Conservation (phyloP, 164 flowering plant species). For the Annona cherimola region DNA sequence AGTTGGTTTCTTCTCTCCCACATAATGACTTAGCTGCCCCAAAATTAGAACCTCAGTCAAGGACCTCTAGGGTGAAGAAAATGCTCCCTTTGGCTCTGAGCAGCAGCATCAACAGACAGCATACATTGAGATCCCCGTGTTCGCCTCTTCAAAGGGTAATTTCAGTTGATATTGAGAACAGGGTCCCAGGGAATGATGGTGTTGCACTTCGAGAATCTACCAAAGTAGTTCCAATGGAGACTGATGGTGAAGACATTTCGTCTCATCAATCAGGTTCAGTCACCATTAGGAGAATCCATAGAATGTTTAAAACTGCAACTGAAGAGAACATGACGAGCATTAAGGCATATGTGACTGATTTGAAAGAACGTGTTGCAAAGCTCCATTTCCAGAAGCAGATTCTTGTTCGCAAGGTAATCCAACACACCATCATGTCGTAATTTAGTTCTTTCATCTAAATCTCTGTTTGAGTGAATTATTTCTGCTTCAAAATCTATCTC, state of each 20-base stretch:
- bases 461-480: no score
- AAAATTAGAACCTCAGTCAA: conserved; percentile 42
- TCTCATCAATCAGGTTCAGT: conserved; percentile 93
- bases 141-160: conserved; percentile 62
- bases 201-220: conserved; percentile 33
- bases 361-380: conserved; percentile 97
- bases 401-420: conserved; percentile 85
- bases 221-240: conserved; percentile 67
- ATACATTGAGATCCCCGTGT: conserved; percentile 73
- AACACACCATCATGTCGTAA: background rate
- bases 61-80: conserved; percentile 51
- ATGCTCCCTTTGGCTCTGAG: conserved; percentile 69
- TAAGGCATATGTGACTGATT: conserved; percentile 87
- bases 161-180: conserved; percentile 71
- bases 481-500: background rate
- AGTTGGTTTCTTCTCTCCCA: conserved; percentile 82
- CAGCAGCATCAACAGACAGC: conserved; percentile 42
- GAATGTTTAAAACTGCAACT: conserved; percentile 97
- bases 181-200: conserved; percentile 55
- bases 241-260: conserved; percentile 59
- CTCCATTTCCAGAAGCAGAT: conserved; percentile 96
- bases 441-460: background rate
- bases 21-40: conserved; percentile 33
- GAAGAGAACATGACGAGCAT: conserved; percentile 97
- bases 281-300: conserved; percentile 92